phyloP scores from a whole-genome alignment of 163 green algal species.

The Chlamydomonas reinhardtii region DNA sequence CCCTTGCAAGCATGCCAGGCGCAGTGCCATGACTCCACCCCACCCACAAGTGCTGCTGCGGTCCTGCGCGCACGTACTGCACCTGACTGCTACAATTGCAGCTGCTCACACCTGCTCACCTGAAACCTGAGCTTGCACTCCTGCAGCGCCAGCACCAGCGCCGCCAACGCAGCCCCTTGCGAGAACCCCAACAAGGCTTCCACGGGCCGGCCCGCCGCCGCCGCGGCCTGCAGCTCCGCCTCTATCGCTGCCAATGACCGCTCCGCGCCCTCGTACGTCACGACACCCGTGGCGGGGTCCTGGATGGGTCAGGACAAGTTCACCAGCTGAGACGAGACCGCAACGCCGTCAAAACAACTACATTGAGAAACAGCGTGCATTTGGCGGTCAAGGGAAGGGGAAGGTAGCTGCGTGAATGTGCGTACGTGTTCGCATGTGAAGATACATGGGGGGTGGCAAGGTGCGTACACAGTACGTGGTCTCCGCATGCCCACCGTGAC shows the following conservation, averaged over 20 bases:
- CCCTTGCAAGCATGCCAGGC: too few species aligned
- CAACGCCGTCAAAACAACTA: too few species aligned
- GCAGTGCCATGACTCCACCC: too few species aligned
- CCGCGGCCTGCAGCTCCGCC: background rate
- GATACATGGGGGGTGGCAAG: too few species aligned
- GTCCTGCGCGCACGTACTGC: too few species aligned
- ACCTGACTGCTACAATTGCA: background rate
- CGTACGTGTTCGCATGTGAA: too few species aligned
- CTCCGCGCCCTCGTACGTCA: slow-evolving; percentile 6
- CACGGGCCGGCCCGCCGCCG: background rate
- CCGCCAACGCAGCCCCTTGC: slow-evolving; percentile 17
- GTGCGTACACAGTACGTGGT: too few species aligned
- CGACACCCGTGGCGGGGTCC: background rate
- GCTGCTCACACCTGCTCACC: background rate
- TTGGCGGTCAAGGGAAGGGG: too few species aligned
- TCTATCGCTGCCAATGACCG: background rate
- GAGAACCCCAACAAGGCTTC: slow-evolving; percentile 21
- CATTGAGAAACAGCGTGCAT: too few species aligned
- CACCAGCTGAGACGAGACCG: background rate
- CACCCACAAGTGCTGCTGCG: too few species aligned
- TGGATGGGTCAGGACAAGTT: background rate
- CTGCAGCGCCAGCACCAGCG: slow-evolving; percentile 23
- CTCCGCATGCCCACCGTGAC: background rate
- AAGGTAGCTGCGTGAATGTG: too few species aligned
- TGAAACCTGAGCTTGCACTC: slow-evolving; percentile 2